Percentiles rank a stretch among this genome's conserved stretches.
Evolutionary conservation across 2,329 filamentous ascomycete genomes (phyloP).

Genomic region (Cyanodermella asteris): DNA sequence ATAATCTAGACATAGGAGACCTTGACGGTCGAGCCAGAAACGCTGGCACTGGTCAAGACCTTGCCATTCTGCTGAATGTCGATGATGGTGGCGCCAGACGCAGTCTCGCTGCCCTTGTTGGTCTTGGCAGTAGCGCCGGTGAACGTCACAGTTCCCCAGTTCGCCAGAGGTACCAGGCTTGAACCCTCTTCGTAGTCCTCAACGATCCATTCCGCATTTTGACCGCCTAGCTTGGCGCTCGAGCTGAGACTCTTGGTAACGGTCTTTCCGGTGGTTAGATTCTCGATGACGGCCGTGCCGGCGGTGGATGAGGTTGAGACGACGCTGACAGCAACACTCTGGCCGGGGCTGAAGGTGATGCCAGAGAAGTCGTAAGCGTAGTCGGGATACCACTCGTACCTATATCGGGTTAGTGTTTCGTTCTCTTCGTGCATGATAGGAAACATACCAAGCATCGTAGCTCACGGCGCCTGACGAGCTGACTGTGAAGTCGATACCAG

Average conservation of each 20-base stretch:
- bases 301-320: conserved; percentile 19
- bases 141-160: conserved; percentile 28
- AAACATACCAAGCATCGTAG: conserved; percentile 19
- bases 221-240: conserved; percentile 24
- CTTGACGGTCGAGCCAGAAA: conserved; percentile 8
- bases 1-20: no score
- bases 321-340: conserved; percentile 21
- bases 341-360: conserved; percentile 23
- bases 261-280: conserved; percentile 28
- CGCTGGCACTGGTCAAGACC: conserved; percentile 15
- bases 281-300: conserved; percentile 28
- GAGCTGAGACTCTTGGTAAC: conserved; percentile 29
- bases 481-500: conserved; percentile 33
- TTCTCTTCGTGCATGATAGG: conserved; percentile 35
- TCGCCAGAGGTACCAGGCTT: conserved; percentile 21
- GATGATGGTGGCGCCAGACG: conserved; percentile 20
- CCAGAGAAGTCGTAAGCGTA: conserved; percentile 30
- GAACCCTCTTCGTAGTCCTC: conserved; percentile 27
- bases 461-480: no score
- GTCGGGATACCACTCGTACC: conserved; percentile 41
- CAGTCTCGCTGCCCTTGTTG: conserved; percentile 12
- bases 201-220: conserved; percentile 42
- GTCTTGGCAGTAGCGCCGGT: conserved; percentile 17
- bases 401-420: no score
- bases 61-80: conserved; percentile 23